Percentiles rank a stretch among this genome's conserved stretches.
Conservation (phyloP, 768 basidiomycete genomes). For the Leccinum variicolor region DNA sequence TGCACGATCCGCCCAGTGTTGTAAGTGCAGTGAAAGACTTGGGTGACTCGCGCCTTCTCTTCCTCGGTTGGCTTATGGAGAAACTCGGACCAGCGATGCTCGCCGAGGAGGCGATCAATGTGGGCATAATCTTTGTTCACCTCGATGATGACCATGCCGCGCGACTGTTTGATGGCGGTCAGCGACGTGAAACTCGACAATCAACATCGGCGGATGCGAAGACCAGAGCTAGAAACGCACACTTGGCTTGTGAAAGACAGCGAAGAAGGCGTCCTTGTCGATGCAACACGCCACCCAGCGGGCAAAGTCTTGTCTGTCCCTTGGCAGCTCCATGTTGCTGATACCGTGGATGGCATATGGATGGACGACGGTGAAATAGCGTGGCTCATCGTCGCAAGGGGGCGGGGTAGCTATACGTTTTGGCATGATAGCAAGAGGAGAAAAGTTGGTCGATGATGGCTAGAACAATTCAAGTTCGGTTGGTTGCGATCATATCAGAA, state of each 20-base stretch:
- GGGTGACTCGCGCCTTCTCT: constrained; percentile 24
- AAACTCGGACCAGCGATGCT: constrained; percentile 42
- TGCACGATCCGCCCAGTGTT: constrained; percentile 39
- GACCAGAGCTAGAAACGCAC: constrained; percentile 27
- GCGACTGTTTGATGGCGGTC: constrained; percentile 30
- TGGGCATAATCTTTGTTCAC: constrained; percentile 30
- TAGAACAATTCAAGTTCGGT: not conserved
- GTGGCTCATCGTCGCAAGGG: constrained; percentile 42
- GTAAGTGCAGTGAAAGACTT: constrained; percentile 40
- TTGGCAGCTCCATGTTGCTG: constrained; percentile 38
- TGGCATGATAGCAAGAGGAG: constrained; percentile 29
- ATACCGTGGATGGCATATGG: constrained; percentile 39
- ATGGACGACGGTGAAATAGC: constrained; percentile 42
- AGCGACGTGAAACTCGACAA: not conserved
- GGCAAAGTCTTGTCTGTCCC: constrained; percentile 37
- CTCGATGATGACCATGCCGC: constrained; percentile 45
- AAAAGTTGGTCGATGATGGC: not conserved
- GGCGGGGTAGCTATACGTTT: constrained; percentile 43
- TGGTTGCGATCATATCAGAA: constrained; percentile 1
- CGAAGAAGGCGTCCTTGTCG: constrained; percentile 32
- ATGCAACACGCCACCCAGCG: constrained; percentile 44
- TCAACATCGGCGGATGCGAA: not conserved
- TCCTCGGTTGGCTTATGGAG: constrained; percentile 31
- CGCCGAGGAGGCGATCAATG: constrained; percentile 39
- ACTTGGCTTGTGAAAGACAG: constrained; percentile 43